Percentiles rank a stretch among this genome's conserved stretches.
Evolutionary conservation across 2,329 filamentous ascomycete genomes (phyloP).

Genomic region (Nigrospora sphaerica): DNA sequence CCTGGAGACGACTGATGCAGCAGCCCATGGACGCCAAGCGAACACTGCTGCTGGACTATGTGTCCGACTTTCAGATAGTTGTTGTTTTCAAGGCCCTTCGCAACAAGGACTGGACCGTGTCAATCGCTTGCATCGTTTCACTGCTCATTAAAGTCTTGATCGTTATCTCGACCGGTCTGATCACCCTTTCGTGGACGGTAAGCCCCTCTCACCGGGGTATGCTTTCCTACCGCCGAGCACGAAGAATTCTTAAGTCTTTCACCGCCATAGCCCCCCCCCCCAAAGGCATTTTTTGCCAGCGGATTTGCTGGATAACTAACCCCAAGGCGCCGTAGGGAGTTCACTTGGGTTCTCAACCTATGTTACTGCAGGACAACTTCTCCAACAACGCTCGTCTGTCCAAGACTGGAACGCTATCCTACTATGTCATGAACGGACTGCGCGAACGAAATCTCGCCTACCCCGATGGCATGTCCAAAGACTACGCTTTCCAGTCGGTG

Average conservation of each 20-base stretch:
- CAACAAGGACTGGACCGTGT: conserved; percentile 28
- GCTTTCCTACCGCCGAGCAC: not conserved
- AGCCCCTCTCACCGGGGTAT: not conserved
- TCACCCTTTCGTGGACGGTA: conserved; percentile 8
- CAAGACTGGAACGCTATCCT: not conserved
- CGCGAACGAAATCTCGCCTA: not conserved
- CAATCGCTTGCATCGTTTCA: conserved; percentile 14
- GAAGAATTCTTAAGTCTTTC: no score
- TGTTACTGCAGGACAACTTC: not conserved
- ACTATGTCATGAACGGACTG: not conserved
- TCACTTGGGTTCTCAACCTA: not conserved
- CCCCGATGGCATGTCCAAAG: not conserved
- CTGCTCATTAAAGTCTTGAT: conserved; percentile 25
- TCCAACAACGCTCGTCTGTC: not conserved
- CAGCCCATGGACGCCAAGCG: conserved; percentile 19
- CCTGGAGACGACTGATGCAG: conserved; percentile 27
- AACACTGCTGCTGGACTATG: conserved; percentile 29
- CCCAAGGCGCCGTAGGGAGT: not conserved
- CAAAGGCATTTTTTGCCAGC: not conserved
- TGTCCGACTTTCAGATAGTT: conserved; percentile 19
- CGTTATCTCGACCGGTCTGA: conserved; percentile 27
- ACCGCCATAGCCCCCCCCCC: no score
- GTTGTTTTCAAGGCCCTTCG: conserved; percentile 19
- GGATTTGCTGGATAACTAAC: not conserved
- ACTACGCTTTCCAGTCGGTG: not conserved